Evolutionary conservation across 768 basidiomycete species (phyloP), one percentile per base, ranked within the genome.

Genomic region (Rhizopogon roseolus): DNA sequence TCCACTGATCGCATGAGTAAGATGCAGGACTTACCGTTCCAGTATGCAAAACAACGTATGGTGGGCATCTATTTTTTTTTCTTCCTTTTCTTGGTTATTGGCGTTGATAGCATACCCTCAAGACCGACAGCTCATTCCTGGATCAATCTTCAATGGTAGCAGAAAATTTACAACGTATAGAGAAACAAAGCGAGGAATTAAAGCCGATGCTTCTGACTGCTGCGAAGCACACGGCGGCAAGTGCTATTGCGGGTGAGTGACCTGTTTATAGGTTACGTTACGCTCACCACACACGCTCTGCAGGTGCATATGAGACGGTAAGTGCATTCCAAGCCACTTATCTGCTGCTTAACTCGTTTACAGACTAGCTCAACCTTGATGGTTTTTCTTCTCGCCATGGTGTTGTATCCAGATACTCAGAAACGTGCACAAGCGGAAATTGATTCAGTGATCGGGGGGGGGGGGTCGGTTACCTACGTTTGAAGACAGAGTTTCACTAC

Each of bases 301-400:
- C 17, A 68, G 66, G 54, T 46, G 54, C 62, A 16, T 57, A 54
- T 17, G 66, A 60, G 46, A 58, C 64, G 0, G 58, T 60, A 6
- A 38, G 64, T 57, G 4, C 17, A 34, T 32, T 22, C 2, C 4
- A 1, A 43, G 2, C 27, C n/a, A 11, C 17, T 28, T 5, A 8
- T 52, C 9, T 53, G 14, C 14, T 29, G 6, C 45, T 56, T 29
- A 45, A 2, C 34, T 13, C 54, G 2, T 46, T 49, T 9, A 16
- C 27, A 60, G 57, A 51, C 54, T 3, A n/a, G 45, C 1, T 40
- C 65, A 1, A 56, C 53, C 11, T 34, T 59, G 41, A 53, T 54
- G 25, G 5, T 8, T 28, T 55, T 53, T 39, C 6, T 19, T 13
- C 43, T 55, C 32, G 54, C 54, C 1, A 52, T 55, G 51, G 11